Conservation (phyloP, 2,329 filamentous ascomycete genomes). For the Macrophomina pseudophaseolina region DNA sequence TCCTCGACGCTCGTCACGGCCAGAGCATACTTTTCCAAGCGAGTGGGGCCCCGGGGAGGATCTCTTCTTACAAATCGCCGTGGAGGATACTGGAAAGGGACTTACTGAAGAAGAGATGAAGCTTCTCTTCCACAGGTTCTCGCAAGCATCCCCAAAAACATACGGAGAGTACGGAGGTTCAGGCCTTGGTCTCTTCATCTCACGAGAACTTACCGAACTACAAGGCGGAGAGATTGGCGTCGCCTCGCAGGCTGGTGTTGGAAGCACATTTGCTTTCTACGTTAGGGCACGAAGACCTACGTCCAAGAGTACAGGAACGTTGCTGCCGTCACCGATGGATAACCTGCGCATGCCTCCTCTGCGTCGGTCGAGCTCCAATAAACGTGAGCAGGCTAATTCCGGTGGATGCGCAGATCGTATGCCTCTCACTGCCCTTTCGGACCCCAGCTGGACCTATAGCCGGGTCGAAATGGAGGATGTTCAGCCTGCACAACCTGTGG, state of each 20-base stretch:
- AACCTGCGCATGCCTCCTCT: neutral
- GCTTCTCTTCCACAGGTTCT: constrained; percentile 26
- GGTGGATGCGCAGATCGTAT: neutral
- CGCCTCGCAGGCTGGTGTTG: constrained; percentile 36
- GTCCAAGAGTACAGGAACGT: neutral
- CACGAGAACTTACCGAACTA: constrained; percentile 39
- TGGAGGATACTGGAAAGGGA: constrained; percentile 29
- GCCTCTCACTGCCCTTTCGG: constrained; percentile 6
- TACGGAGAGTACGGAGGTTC: constrained; percentile 43
- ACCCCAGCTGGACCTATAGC: constrained; percentile 10
- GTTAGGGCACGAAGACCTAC: constrained; percentile 32
- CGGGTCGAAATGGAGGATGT: neutral
- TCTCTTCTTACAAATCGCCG: constrained; percentile 28
- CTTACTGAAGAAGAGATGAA: constrained; percentile 21
- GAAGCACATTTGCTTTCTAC: constrained; percentile 44
- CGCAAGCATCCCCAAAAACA: constrained; percentile 30
- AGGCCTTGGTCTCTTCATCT: constrained; percentile 46
- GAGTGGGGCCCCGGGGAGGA: constrained; percentile 27
- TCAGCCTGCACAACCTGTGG: neutral
- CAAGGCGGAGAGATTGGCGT: constrained; percentile 44
- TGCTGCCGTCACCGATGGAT: neutral
- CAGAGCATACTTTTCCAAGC: constrained; percentile 27
- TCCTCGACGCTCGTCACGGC: constrained; percentile 24
- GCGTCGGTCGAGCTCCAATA: neutral
- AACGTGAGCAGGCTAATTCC: neutral